Conservation (phyloP, 2,329 filamentous ascomycete genomes). For the Botrytis deweyae region DNA sequence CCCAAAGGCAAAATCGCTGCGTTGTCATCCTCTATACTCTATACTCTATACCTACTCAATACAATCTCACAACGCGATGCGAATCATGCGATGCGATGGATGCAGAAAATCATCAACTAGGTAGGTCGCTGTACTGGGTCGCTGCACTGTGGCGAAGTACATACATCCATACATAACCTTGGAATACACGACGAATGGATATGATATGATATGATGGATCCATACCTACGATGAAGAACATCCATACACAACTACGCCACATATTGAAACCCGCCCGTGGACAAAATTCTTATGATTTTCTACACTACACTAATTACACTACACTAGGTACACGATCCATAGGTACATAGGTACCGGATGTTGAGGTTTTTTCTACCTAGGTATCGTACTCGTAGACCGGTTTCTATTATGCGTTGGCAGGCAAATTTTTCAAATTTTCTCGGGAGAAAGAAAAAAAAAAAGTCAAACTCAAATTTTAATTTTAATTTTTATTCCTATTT, state of each 20-base stretch:
- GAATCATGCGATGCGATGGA: neutral
- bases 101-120: neutral
- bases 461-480: no score
- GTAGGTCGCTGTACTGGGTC: neutral
- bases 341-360: neutral
- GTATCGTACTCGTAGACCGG: no score
- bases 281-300: neutral
- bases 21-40: constrained; percentile 24
- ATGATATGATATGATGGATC: no score
- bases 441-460: no score
- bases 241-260: neutral
- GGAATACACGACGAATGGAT: no score
- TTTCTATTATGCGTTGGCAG: constrained; percentile 17
- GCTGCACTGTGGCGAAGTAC: constrained; percentile 32
- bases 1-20: constrained; percentile 23
- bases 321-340: neutral
- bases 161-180: neutral
- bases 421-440: constrained; percentile 13
- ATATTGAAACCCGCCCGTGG: neutral
- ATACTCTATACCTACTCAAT: no score
- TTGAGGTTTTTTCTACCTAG: neutral
- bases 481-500: no score
- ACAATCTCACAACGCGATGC: neutral
- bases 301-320: neutral
- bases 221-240: constrained; percentile 5